These are phyloP conservation scores for Clitopilus passeckerianus DNA, from an alignment of 768 basidiomycete genomes.

Conservation along the genomic window DNA sequence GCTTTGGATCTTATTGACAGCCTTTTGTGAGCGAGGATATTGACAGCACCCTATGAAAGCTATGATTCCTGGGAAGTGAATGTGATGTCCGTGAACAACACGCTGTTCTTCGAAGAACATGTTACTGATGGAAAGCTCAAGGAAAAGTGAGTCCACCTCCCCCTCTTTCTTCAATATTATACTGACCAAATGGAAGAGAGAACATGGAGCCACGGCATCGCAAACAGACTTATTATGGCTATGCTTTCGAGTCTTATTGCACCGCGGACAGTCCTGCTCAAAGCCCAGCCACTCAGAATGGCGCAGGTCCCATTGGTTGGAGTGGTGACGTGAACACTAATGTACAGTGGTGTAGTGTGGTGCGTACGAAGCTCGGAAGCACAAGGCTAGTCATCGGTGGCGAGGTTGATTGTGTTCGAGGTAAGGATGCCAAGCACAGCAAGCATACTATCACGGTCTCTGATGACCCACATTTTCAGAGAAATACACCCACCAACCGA, in stretches of 20 bases:
- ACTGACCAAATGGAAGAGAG: slow-evolving; percentile 37
- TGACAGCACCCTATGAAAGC: slow-evolving; percentile 81
- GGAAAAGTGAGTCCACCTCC: slow-evolving; percentile 51
- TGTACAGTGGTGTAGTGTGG: slow-evolving; percentile 86
- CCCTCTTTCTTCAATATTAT: neutral
- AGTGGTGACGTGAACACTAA: slow-evolving; percentile 84
- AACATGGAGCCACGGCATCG: slow-evolving; percentile 60
- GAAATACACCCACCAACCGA: slow-evolving; percentile 53
- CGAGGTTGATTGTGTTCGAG: slow-evolving; percentile 86
- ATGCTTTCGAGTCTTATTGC: slow-evolving; percentile 87
- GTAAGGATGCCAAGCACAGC: slow-evolving; percentile 27
- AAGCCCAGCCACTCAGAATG: slow-evolving; percentile 13
- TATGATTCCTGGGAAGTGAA: slow-evolving; percentile 79
- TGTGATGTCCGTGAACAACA: slow-evolving; percentile 69
- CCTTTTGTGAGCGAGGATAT: slow-evolving; percentile 51
- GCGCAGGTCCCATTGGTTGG: slow-evolving; percentile 50
- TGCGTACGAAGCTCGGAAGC: slow-evolving; percentile 78
- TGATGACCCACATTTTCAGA: slow-evolving; percentile 31
- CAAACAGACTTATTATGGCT: slow-evolving; percentile 74
- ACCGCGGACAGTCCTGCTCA: slow-evolving; percentile 43
- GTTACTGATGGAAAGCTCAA: slow-evolving; percentile 48
- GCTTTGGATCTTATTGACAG: slow-evolving; percentile 8
- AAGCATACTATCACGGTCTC: neutral
- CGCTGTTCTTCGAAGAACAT: slow-evolving; percentile 75
- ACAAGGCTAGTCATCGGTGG: slow-evolving; percentile 76